Percentiles rank a stretch among this genome's conserved stretches.
phyloP scores from a whole-genome alignment of 305 asterid species.

The Fraxinus albicans region DNA sequence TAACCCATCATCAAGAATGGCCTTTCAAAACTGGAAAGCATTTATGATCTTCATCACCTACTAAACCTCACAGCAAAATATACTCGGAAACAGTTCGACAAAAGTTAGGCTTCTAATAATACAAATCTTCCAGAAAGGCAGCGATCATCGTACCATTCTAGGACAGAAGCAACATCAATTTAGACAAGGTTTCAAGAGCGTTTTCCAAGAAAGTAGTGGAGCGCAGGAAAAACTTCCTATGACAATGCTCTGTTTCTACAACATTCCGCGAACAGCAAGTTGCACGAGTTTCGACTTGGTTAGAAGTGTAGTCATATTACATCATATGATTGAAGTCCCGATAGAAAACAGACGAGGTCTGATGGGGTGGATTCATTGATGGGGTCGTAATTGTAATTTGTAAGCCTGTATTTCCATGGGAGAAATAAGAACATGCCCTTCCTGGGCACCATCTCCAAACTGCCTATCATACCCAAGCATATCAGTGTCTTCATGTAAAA shows the following conservation, averaged over 20 bases:
- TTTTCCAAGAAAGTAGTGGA: constrained; percentile 1
- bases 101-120: background rate
- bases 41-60: background rate
- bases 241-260: constrained; percentile 21
- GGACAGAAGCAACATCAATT: background rate
- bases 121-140: background rate
- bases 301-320: constrained; percentile 9
- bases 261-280: constrained; percentile 17
- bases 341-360: background rate
- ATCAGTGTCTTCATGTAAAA: constrained; percentile 75
- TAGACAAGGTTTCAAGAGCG: background rate
- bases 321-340: background rate
- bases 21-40: background rate
- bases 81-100: background rate
- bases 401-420: constrained; percentile 99
- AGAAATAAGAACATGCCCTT: constrained; percentile 75
- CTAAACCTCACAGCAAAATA: background rate
- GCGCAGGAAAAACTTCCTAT: background rate
- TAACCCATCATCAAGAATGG: background rate
- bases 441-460: constrained; percentile 71
- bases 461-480: constrained; percentile 74
- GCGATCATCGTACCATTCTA: background rate
- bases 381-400: constrained; percentile 65
- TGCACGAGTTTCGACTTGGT: constrained; percentile 1
- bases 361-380: constrained; percentile 12